These are phyloP conservation scores for Phytophthora lateralis DNA, from an alignment of 352 stramenopile species.

Conservation along the genomic window DNA sequence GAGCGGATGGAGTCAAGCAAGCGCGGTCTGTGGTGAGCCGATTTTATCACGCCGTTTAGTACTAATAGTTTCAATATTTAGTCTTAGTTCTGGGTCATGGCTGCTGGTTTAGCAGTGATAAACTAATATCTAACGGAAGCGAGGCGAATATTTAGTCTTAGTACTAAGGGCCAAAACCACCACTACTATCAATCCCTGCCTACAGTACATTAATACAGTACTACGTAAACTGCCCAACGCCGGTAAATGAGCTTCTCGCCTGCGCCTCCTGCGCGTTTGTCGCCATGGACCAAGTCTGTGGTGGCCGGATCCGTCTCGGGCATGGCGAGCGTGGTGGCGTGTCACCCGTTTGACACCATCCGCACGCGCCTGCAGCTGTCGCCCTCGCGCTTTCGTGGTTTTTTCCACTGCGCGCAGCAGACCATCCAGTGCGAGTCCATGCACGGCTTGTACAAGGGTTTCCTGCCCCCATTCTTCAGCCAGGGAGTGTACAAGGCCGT, in stretches of 20 bases:
- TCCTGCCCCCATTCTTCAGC: constrained; percentile 86
- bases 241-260: constrained; percentile 29
- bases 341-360: constrained; percentile 88
- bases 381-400: constrained; percentile 58
- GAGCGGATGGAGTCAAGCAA: too few species aligned
- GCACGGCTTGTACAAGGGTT: constrained; percentile 82
- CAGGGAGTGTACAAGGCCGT: constrained; percentile 90
- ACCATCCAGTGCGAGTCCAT: constrained; percentile 70
- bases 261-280: constrained; percentile 29
- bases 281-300: constrained; percentile 69
- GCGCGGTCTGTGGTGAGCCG: too few species aligned
- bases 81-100: too few species aligned
- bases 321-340: constrained; percentile 84
- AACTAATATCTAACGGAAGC: too few species aligned
- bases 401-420: constrained; percentile 64
- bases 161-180: too few species aligned
- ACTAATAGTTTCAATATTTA: too few species aligned
- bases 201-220: too few species aligned
- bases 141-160: too few species aligned
- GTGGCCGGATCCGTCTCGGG: constrained; percentile 77
- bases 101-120: too few species aligned
- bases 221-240: constrained; percentile 2
- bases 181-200: too few species aligned
- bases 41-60: too few species aligned
- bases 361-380: constrained; percentile 86